Conservation (phyloP, 768 basidiomycete genomes). For the Trametes cinnabarina region DNA sequence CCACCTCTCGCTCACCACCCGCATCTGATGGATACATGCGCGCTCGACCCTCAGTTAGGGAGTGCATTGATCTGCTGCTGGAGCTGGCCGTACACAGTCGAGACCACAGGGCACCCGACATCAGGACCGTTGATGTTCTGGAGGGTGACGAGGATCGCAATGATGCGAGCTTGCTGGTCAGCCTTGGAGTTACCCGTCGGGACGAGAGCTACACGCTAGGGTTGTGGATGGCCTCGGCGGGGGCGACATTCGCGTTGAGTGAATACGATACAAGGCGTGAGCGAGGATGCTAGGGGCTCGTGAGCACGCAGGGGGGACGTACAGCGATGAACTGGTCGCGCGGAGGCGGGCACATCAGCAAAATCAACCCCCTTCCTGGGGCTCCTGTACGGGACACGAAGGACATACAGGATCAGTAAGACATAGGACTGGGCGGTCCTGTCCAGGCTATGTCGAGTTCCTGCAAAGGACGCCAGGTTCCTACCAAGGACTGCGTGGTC, state of each 20-base stretch:
- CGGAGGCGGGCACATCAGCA: constrained; percentile 39
- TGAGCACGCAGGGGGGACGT: background rate
- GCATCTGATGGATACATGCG: background rate
- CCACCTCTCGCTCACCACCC: background rate
- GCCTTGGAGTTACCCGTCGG: constrained; percentile 41
- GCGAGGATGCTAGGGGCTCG: background rate
- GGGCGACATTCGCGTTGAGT: constrained; percentile 50
- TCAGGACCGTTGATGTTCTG: constrained; percentile 73
- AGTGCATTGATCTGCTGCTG: constrained; percentile 25
- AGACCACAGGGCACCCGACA: constrained; percentile 59
- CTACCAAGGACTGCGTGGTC: too few species aligned
- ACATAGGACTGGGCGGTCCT: too few species aligned
- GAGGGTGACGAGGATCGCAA: constrained; percentile 60
- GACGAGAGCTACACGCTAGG: constrained; percentile 44
- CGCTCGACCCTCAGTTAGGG: constrained; percentile 8
- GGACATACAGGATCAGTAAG: too few species aligned
- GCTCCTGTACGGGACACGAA: too few species aligned
- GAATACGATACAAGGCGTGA: background rate
- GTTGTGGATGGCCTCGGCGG: constrained; percentile 65
- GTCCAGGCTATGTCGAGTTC: too few species aligned
- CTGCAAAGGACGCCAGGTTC: too few species aligned
- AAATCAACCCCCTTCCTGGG: too few species aligned
- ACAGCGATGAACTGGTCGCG: constrained; percentile 24
- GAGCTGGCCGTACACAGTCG: constrained; percentile 50
- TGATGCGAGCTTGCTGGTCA: constrained; percentile 44